Evolutionary conservation across 306 rosid genomes (phyloP).

Genomic region (Phaseolus lunatus): DNA sequence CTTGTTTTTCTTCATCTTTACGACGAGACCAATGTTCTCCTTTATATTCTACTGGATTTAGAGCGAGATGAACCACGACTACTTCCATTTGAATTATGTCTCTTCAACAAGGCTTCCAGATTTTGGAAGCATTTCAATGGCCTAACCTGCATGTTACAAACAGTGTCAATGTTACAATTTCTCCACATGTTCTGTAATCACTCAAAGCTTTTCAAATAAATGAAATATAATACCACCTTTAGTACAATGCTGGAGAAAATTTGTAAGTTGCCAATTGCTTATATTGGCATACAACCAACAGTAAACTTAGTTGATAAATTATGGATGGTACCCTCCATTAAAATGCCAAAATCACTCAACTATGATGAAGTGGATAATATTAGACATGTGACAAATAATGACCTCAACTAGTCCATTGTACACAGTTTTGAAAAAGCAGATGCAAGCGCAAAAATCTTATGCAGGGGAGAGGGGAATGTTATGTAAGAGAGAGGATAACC

Average conservation of each 20-base stretch:
- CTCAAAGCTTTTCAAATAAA: neutral
- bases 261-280: neutral
- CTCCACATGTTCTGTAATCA: slow-evolving; percentile 13
- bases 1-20: slow-evolving; percentile 34
- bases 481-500: slow-evolving; percentile 58
- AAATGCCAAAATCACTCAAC: slow-evolving; percentile 6
- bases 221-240: neutral
- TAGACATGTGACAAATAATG: neutral
- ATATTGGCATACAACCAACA: neutral
- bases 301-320: neutral
- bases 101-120: slow-evolving; percentile 77
- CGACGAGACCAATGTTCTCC: slow-evolving; percentile 12
- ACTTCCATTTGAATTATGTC: slow-evolving; percentile 54
- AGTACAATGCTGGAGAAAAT: neutral
- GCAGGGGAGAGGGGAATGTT: neutral
- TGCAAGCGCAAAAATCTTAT: slow-evolving; percentile 15
- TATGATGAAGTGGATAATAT: neutral
- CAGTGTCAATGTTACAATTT: slow-evolving; percentile 24
- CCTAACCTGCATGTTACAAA: slow-evolving; percentile 67
- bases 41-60: slow-evolving; percentile 50
- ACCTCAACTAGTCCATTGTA: neutral
- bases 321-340: neutral
- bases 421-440: neutral
- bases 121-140: slow-evolving; percentile 86
- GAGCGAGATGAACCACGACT: slow-evolving; percentile 75